Base-by-base conservation (phyloP, 2,329 filamentous ascomycete species). In the Alternaria burnsii region DNA sequence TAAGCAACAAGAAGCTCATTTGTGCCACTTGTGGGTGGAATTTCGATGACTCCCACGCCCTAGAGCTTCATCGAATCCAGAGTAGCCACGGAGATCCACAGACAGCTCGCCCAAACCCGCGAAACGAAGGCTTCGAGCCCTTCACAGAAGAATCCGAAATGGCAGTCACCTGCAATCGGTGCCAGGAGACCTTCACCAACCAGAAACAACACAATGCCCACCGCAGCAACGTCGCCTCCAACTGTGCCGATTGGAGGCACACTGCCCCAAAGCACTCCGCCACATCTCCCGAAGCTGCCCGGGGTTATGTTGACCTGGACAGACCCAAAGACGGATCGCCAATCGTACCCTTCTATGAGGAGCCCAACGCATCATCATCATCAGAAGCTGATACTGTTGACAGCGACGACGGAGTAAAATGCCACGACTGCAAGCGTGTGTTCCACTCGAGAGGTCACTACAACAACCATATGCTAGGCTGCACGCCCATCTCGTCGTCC, bases 391-490 rank as follows among this genome's bases (percentile, higher is more conserved):
- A 62, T 10, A 66, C 54, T 8, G 51, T 65, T 22, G 38, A 60
- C 30, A 65, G 59, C 16, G 41, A 47, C 4, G 42, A 40, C 10
- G 56, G 28, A 5, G 11, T 59, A 11, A 62, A 55, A 30, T 76
- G 73, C 51, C 28, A 51, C 4, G 51, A 52, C 8, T 76, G 73
- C 54, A 69, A 68, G 32, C 64, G 58, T n/a, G n/a, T 11, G 0
- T 76, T 73, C 46, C 14, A 18, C 1, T 72, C 66, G 11, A 11
- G 50, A 44, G 62, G 57, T 10, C 14, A 36, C 7, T 72, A 60
- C 47, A 58, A 63, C 34, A 53, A 58, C n/a, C 73, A 76, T 42
- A 41, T 62, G 9, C 56, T 77, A n/a, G 52, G 62, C n/a, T 77
- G 74, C 42, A 34, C 34, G 16, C 47, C 56, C 24, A 16, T 59